phyloP scores from a whole-genome alignment of 129 eudicot genomes.

The Pittosporum tobira region DNA sequence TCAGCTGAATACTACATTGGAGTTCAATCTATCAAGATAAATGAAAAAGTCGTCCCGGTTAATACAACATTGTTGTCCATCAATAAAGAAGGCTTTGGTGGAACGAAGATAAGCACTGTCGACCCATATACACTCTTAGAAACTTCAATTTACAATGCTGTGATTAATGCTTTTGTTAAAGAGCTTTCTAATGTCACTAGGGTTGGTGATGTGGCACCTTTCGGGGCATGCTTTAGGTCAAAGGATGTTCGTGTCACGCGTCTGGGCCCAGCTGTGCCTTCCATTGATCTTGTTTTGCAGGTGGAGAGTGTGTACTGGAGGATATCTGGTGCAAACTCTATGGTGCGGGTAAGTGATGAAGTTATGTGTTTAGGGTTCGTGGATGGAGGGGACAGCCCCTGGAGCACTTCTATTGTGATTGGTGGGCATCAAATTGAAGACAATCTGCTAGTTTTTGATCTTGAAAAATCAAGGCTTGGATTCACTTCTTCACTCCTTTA shows the following conservation, averaged over 20 bases:
- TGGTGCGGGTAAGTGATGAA: slow-evolving; percentile 15
- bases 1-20: slow-evolving; percentile 17
- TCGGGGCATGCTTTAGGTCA: slow-evolving; percentile 17
- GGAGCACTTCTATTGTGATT: slow-evolving; percentile 22
- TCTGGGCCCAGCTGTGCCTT: slow-evolving; percentile 21
- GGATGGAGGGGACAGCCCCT: slow-evolving; percentile 16
- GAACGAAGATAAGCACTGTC: slow-evolving; percentile 30
- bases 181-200: slow-evolving; percentile 10
- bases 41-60: slow-evolving; percentile 11
- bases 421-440: slow-evolving; percentile 32
- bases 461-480: slow-evolving; percentile 23
- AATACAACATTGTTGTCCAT: slow-evolving; percentile 25
- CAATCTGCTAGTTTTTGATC: slow-evolving; percentile 30
- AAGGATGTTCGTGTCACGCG: slow-evolving; percentile 9
- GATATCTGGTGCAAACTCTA: slow-evolving; percentile 21
- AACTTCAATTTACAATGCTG: too few species aligned
- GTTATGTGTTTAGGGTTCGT: slow-evolving; percentile 23
- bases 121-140: slow-evolving; percentile 28
- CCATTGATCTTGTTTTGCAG: too few species aligned
- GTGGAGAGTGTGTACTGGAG: slow-evolving; percentile 18
- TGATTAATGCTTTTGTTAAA: slow-evolving; percentile 12
- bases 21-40: too few species aligned
- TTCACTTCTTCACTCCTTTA: slow-evolving; percentile 31
- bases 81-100: slow-evolving; percentile 25
- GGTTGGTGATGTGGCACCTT: slow-evolving; percentile 27